Conservation (phyloP, 768 basidiomycete species). For the Pilatotrama ljubarskyi region DNA sequence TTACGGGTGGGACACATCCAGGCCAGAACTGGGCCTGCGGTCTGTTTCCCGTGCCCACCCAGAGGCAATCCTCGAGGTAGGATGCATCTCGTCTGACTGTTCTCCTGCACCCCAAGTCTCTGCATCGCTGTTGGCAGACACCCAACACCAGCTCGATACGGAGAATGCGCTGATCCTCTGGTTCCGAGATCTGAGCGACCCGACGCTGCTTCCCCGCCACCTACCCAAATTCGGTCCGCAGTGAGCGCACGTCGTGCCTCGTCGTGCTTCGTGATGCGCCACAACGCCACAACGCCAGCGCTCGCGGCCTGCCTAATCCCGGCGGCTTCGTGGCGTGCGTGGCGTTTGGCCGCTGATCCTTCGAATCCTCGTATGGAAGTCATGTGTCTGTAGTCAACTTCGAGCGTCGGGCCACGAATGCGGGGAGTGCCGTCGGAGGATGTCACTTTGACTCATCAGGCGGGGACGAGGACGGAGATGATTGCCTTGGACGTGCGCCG, state of each 20-base stretch:
- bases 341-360: background rate
- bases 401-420: too few species aligned
- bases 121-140: background rate
- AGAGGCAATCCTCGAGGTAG: background rate
- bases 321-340: constrained; percentile 2
- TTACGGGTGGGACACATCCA: background rate
- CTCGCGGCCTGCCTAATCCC: background rate
- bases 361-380: background rate
- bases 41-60: too few species aligned
- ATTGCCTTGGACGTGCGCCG: too few species aligned
- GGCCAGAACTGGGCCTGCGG: background rate
- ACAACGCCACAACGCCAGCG: constrained; percentile 1
- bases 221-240: background rate
- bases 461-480: too few species aligned
- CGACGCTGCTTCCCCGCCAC: background rate
- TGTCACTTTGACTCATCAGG: too few species aligned
- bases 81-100: background rate
- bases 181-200: background rate
- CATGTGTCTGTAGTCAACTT: too few species aligned
- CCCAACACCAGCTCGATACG: background rate
- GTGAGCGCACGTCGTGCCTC: background rate
- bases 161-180: background rate
- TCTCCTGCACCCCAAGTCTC: background rate
- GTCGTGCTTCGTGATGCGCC: constrained; percentile 4
- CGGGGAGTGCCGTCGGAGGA: too few species aligned